These are phyloP conservation scores for Pestalotiopsis sp. DNA, from an alignment of 2,329 filamentous ascomycete genomes.

Conservation along the genomic window DNA sequence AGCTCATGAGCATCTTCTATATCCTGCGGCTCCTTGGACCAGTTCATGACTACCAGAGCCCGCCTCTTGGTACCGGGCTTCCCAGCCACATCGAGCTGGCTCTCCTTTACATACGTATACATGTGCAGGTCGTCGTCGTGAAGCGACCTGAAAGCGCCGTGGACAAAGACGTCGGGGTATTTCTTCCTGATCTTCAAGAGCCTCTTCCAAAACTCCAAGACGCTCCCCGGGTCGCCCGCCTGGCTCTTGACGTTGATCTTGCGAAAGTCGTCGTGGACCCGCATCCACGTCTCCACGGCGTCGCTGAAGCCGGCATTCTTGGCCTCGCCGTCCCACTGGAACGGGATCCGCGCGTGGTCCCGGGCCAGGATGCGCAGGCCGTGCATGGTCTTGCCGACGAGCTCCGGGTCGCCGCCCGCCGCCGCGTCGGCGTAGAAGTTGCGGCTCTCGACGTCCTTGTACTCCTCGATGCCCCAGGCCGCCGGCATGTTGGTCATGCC, in stretches of 20 bases:
- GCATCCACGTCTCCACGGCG: conserved; percentile 64
- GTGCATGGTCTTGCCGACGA: conserved; percentile 48
- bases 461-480: conserved; percentile 53
- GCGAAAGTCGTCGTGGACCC: conserved; percentile 60
- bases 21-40: conserved; percentile 38
- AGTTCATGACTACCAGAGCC: conserved; percentile 48
- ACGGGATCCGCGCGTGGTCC: conserved; percentile 66
- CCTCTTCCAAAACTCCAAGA: conserved; percentile 62
- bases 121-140: conserved; percentile 52
- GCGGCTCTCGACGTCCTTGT: conserved; percentile 55
- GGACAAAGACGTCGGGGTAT: conserved; percentile 61
- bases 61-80: conserved; percentile 24
- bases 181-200: conserved; percentile 54
- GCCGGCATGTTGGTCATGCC: conserved; percentile 60
- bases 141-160: conserved; percentile 60
- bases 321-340: conserved; percentile 62
- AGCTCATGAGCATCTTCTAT: conserved; percentile 25
- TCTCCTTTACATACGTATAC: conserved; percentile 57
- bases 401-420: conserved; percentile 35
- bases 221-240: conserved; percentile 43
- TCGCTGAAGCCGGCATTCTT: conserved; percentile 64
- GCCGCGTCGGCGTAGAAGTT: conserved; percentile 53
- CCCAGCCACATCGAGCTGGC: conserved; percentile 16
- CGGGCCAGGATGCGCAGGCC: conserved; percentile 60
- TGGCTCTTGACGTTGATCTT: conserved; percentile 59